Percentiles rank a stretch among this genome's conserved stretches.
phyloP scores from a whole-genome alignment of 2,329 filamentous ascomycete species.

The Paecilomyces fulvus region DNA sequence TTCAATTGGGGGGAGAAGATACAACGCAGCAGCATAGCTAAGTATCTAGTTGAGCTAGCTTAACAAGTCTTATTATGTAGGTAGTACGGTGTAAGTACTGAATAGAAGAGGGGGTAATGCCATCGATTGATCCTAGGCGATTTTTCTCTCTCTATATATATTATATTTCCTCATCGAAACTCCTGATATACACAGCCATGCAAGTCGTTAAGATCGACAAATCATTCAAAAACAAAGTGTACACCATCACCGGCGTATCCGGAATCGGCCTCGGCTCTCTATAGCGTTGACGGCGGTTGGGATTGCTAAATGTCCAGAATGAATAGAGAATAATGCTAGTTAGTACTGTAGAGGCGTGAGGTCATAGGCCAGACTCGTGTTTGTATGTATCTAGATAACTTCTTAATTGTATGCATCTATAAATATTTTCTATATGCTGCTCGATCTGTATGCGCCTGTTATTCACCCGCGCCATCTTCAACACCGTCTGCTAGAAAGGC shows the following conservation, averaged over 20 bases:
- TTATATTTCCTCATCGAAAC: neutral
- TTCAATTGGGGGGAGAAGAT: neutral
- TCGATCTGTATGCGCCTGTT: neutral
- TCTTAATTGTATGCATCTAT: neutral
- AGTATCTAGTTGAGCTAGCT: neutral
- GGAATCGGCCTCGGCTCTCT: conserved; percentile 42
- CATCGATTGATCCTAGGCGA: too few relatives aligned
- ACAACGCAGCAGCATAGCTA: neutral
- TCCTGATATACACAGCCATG: neutral
- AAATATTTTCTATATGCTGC: neutral
- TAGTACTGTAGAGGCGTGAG: neutral
- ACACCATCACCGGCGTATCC: conserved; percentile 42
- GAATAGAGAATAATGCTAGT: too few relatives aligned
- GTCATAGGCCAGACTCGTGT: neutral
- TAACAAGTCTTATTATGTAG: neutral
- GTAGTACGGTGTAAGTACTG: too few relatives aligned
- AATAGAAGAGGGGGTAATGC: too few relatives aligned
- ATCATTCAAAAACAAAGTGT: conserved; percentile 33
- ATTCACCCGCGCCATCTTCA: neutral
- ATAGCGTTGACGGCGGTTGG: conserved; percentile 42
- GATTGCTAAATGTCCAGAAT: conserved; percentile 10
- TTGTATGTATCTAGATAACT: neutral
- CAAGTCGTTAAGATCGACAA: neutral
- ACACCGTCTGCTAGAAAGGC: neutral
- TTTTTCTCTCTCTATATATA: neutral